Conservation (phyloP, 2,329 filamentous ascomycete species). For the Davidsoniella neocaledoniae region DNA sequence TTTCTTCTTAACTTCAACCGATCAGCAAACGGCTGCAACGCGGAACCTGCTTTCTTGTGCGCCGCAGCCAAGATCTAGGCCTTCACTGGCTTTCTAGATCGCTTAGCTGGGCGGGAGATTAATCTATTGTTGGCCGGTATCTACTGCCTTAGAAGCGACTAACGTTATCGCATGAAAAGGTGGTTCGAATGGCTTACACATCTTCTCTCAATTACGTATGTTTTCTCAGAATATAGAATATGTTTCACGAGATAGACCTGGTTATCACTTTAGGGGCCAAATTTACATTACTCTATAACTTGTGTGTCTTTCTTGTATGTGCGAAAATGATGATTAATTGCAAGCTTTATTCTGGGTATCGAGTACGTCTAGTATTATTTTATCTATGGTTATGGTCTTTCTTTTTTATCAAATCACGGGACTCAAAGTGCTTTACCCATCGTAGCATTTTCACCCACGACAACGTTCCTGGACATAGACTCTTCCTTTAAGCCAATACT, state of each 20-base stretch:
- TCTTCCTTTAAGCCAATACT: constrained; percentile 16
- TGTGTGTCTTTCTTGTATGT: no score
- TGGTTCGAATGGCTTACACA: constrained; percentile 75
- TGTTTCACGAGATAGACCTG: background rate
- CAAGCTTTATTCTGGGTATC: background rate
- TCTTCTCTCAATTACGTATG: constrained; percentile 14
- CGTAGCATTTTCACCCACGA: no score
- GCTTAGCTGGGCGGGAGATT: constrained; percentile 45
- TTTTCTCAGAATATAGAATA: background rate
- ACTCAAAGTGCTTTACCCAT: no score
- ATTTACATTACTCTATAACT: no score
- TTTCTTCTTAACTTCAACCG: constrained; percentile 22
- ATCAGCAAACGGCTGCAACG: constrained; percentile 18
- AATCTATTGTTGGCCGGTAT: constrained; percentile 54
- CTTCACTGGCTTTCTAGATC: constrained; percentile 23
- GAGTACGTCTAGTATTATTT: background rate
- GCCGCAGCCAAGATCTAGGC: constrained; percentile 5
- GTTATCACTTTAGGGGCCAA: background rate
- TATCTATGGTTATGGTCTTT: constrained; percentile 3
- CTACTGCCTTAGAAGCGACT: constrained; percentile 64
- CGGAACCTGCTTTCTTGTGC: constrained; percentile 15
- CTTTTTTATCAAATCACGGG: no score
- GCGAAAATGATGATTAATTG: no score
- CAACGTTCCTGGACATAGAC: no score
- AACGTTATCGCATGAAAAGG: constrained; percentile 44